Base-by-base conservation (phyloP, 1,139 yeast genomes). In the Candida albicans region DNA sequence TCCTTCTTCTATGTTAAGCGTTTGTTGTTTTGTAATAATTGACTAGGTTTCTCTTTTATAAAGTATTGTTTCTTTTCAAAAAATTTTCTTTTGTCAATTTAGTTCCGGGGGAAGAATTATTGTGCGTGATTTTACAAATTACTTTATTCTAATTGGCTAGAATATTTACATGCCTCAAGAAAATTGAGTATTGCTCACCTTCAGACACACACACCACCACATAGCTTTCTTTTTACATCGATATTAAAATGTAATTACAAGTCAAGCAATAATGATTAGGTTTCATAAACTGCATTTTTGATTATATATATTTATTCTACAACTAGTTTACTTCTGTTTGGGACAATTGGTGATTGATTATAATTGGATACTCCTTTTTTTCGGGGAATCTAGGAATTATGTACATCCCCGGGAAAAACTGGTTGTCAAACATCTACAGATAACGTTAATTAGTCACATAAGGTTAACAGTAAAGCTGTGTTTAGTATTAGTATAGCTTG, bases 91-190 rank as follows among this genome's bases (percentile, higher is more conserved):
- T 29, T 29, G 4, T 29, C 8, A 8, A 28, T 6, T 29, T n/a
- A 2, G 40, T 37, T 37, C 40, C 40, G 39, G 33, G 39, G 39
- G 31, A 13, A 18, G 22, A 27, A 36, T 31, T 30, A 24, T 13
- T 32, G 10, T 37, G 40, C 30, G 40, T 32, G 40, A 22, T 28
- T 38, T 44, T 37, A 44, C 47, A 44, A 44, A 44, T 44, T 44
- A 32, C 47, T 41, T 26, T 22, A 12, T 25, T 35, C 33, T 38
- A 9, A 44, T 44, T 44, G 47, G 47, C 40, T 41, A 26, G 24
- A 28, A 30, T 18, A 29, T 28, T 26, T n/a, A 22, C 12, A 28
- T 28, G 18, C 22, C 14, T 12, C 7, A 28, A 7, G 15, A 7
- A 4, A 22, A 8, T 15, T 25, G 29, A 22, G 29, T 22, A 24